Conservation (phyloP, 2,329 filamentous ascomycete species). For the Diaporthe nobilis region DNA sequence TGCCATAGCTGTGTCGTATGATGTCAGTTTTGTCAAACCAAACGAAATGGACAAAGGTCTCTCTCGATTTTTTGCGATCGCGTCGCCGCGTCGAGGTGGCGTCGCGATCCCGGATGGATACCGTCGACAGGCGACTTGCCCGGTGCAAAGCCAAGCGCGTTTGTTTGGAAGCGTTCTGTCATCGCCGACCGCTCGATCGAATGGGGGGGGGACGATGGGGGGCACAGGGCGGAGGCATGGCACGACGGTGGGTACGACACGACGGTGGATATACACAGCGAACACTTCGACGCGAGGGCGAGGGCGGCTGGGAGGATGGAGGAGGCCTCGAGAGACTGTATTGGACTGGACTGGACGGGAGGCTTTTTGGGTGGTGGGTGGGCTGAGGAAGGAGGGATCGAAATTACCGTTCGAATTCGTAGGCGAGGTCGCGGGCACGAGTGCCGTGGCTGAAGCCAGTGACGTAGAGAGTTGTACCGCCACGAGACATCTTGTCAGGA, state of each 20-base stretch:
- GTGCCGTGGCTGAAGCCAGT: conserved; percentile 99
- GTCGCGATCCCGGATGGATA: conserved; percentile 43
- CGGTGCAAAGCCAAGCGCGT: conserved; percentile 49
- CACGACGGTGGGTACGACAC: conserved; percentile 46
- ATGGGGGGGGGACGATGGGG: conserved; percentile 54
- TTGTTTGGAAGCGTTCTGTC: conserved; percentile 46
- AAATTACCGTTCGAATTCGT: conserved; percentile 99
- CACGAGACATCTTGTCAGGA: conserved; percentile 81
- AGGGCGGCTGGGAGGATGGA: conserved; percentile 42
- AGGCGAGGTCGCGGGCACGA: conserved; percentile 98
- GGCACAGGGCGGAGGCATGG: conserved; percentile 46
- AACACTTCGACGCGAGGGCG: conserved; percentile 48
- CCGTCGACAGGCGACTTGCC: conserved; percentile 54
- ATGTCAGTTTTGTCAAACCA: conserved; percentile 64
- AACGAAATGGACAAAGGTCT: conserved; percentile 45
- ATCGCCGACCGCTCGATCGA: conserved; percentile 64
- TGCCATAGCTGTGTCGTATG: conserved; percentile 81
- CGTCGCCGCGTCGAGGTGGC: conserved; percentile 49
- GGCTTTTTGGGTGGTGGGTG: conserved; percentile 43
- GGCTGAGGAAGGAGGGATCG: conserved; percentile 56
- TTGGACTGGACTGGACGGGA: conserved; percentile 8
- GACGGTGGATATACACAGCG: conserved; percentile 49
- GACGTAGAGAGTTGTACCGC: conserved; percentile 95
- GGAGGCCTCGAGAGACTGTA: conserved; percentile 40
- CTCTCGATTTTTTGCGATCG: conserved; percentile 45